These are phyloP conservation scores for Rhizopus delemar DNA, from an alignment of 371 early-diverging fungal species.

Conservation along the genomic window DNA sequence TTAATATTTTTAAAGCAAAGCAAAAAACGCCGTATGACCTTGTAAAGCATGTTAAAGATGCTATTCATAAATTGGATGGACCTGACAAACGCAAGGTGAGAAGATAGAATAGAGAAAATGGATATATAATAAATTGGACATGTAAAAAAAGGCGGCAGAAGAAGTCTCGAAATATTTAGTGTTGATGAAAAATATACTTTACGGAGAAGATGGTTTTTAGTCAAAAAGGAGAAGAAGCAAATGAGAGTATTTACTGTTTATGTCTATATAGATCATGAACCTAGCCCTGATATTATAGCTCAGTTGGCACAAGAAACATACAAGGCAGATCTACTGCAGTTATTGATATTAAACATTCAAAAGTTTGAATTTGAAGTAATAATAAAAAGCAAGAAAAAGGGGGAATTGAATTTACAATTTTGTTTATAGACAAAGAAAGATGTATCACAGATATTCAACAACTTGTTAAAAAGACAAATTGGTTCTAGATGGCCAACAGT, in stretches of 20 bases:
- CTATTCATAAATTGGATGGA: slow-evolving; percentile 69
- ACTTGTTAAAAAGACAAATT: slow-evolving; percentile 91
- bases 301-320: slow-evolving; percentile 95
- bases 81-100: slow-evolving; percentile 67
- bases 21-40: slow-evolving; percentile 90
- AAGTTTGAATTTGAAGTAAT: slow-evolving; percentile 91
- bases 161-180: slow-evolving; percentile 93
- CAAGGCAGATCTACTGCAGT: slow-evolving; percentile 82
- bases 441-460: slow-evolving; percentile 95
- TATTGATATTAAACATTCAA: slow-evolving; percentile 81
- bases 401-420: slow-evolving; percentile 5
- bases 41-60: slow-evolving; percentile 84
- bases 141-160: slow-evolving; percentile 78
- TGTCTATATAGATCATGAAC: slow-evolving; percentile 72
- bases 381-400: neutral
- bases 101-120: neutral
- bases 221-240: neutral
- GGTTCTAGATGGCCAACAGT: slow-evolving; percentile 94
- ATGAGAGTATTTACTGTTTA: neutral
- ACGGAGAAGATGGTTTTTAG: slow-evolving; percentile 80
- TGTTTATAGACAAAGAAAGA: slow-evolving; percentile 87
- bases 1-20: slow-evolving; percentile 79
- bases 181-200: slow-evolving; percentile 88
- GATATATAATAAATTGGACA: neutral
- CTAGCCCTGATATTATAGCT: slow-evolving; percentile 87